Evolutionary conservation across 345 rosid genomes (phyloP), one percentile per base, ranked within the genome.

Genomic region (Dipteronia dyeriana): DNA sequence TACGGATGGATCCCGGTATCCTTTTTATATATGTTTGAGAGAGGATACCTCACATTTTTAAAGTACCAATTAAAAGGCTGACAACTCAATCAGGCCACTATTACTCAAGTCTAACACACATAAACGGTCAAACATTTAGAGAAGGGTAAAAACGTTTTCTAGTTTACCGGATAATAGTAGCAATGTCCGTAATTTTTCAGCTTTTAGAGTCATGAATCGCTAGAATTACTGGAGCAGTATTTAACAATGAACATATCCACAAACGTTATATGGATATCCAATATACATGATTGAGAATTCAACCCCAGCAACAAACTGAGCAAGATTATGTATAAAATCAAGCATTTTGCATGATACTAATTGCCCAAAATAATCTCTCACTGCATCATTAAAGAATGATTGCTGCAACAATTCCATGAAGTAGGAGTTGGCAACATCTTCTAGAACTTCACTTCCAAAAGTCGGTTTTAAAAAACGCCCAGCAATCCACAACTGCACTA

Each of bases 401-500:
- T 75, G 31, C 2, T 59, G 71, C 61, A 71, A 60, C 49, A 82
- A 25, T 47, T 69, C 71, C 29, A 31, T 59, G 60, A 76, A 83
- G 66, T 67, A 83, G 16, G 56, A 77, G 8, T 63, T 8, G 1
- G 82, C 84, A 19, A 60, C 22, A 22, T 80, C 79, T 62, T 85
- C 75, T 12, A 75, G 10, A 26, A 41, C 54, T 22, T 56, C n/a
- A 22, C 38, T 74, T 51, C 29, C 25, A n/a, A 38, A 16, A 23
- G 41, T 16, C 56, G 26, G 14, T 39, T 14, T 47, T 43, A 61
- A 23, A 59, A 80, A 71, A 0, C 88, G 82, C 47, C 79, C 85
- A 12, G 82, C 79, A 63, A 57, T 66, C 85, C 85, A 82, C 62
- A 79, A 53, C 14, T 53, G 71, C 34, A 78, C n/a, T 64, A 83